These are phyloP conservation scores for Cyberlindnera xylosilytica DNA, from an alignment of 805 yeast genomes.

Conservation along the genomic window DNA sequence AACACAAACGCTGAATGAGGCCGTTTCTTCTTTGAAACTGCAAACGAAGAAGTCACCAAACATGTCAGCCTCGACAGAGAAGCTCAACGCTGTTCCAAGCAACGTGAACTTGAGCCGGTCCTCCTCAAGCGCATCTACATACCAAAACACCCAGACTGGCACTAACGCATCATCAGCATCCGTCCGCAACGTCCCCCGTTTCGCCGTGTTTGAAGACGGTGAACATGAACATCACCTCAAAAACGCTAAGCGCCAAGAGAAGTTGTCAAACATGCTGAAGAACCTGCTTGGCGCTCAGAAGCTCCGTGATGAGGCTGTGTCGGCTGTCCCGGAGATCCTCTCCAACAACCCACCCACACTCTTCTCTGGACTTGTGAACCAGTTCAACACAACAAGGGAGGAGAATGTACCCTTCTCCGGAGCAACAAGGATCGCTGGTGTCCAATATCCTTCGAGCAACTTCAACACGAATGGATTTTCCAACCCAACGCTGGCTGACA, in stretches of 20 bases:
- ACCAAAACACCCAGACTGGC: conserved; percentile 3
- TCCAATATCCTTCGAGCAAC: conserved; percentile 2
- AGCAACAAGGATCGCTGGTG: conserved; percentile 28
- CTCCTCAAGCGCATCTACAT: conserved; percentile 22
- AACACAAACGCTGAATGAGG: conserved; percentile 4
- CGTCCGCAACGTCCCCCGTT: conserved; percentile 32
- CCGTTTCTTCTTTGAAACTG: conserved; percentile 9
- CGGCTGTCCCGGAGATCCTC: conserved; percentile 68
- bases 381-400: conserved; percentile 47
- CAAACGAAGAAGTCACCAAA: conserved; percentile 14
- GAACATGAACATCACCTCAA: conserved; percentile 76
- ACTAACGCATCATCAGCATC: conserved; percentile 3
- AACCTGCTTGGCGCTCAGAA: conserved; percentile 74
- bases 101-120: conserved; percentile 22
- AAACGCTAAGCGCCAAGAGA: conserved; percentile 76
- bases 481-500: conserved; percentile 4
- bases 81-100: conserved; percentile 8
- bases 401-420: conserved; percentile 36
- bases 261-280: conserved; percentile 68
- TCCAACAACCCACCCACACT: conserved; percentile 63
- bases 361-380: conserved; percentile 63
- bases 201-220: conserved; percentile 62
- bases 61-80: conserved; percentile 6
- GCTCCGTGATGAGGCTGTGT: conserved; percentile 64
- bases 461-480: not conserved